Evolutionary conservation across 352 stramenopile species (phyloP), one percentile per base, ranked within the genome.

Genomic region (Globisporangium orthogonon): DNA sequence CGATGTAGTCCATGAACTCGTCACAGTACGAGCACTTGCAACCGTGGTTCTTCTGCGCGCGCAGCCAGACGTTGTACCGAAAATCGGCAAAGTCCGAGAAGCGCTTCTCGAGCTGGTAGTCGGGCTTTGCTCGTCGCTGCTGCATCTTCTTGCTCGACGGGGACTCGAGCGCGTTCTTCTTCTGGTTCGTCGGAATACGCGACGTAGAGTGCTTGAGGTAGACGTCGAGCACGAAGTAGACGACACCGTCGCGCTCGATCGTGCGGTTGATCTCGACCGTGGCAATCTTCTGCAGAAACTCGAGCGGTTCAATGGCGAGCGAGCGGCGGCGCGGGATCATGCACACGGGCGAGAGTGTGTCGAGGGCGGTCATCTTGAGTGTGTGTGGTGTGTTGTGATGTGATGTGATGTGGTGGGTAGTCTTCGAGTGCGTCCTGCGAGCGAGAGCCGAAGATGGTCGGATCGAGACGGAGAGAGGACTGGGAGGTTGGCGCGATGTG

Each of bases 121-220:
- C 73, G 3, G 73, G 73, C 46, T 59, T 60, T 18, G 57, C 57
- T 13, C 45, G 62, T 18, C 43, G 73, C 17, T 59, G 41, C 2
- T 56, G 31, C 7, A 50, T 41, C 49, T 79, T 41, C 49, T 79
- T 60, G 17, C 9, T 37, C 31, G 7, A 50, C 15, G 53, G 18
- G 48, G 33, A 35, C n/a, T 17, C 5, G 39, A 40, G 7, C 23
- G 39, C 23, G 44, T 15, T 60, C 47, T 53, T 28, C 33, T 52
- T 67, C 67, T 80, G 74, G 62, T 78, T 76, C 17, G 71, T 81
- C 45, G 74, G 78, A 52, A 89, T 84, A 46, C 76, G 76, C n/a
- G 63, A 83, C 56, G 76, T 71, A 39, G 61, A 63, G 54, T 75
- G 71, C 61, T 87, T 56, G 4, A 87, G 60, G 65, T 70, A 89